Base-by-base conservation (phyloP, 2,329 filamentous ascomycete species). In the Pyrenophora teres region DNA sequence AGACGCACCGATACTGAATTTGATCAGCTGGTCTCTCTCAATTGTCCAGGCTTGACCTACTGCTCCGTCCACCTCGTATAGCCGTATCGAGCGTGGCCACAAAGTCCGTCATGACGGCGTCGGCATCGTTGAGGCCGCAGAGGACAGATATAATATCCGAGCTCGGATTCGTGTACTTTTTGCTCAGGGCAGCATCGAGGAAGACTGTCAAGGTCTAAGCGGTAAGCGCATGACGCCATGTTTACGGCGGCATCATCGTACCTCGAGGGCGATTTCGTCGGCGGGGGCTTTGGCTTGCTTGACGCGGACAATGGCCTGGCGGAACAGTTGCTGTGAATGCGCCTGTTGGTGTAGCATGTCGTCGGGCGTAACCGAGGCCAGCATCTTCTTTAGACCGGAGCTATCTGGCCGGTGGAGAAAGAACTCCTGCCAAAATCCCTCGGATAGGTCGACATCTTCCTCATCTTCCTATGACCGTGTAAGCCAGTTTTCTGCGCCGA, bases 341-440 rank as follows among this genome's bases (percentile, higher is more conserved):
- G 77, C 73, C 74, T 96, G 90, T 40, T 90, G 77, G 52, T 87
- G 84, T 36, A 97, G 79, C 56, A 96, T 80, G 63, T 92, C 87
- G 60, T 90, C 86, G 5, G 91, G 84, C 44, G 83, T 82, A 35
- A 94, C 78, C n/a, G 82, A 78, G 57, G 86, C 83, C 55, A 99
- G 78, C 40, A 92, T 82, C 42, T 77, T 78, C 70, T 85, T 83
- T 59, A 99, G 78, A 41, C 85, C 83, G 4, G 80, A 73, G 47
- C 84, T 82, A 70, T 97, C 91, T 18, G 93, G 92, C 57, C 86
- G 87, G 52, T 97, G 81, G 32, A 99, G 82, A 74, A 99, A 99
- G 77, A 99, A 92, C 75, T 97, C 94, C 61, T 85, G 83, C 94
- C 94, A 99, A 77, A 97, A 99, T 37, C 92, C 93, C 54, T 96